Base-by-base conservation (phyloP, 192 early-diverging fungal genomes). In the Entomortierella lignicola region DNA sequence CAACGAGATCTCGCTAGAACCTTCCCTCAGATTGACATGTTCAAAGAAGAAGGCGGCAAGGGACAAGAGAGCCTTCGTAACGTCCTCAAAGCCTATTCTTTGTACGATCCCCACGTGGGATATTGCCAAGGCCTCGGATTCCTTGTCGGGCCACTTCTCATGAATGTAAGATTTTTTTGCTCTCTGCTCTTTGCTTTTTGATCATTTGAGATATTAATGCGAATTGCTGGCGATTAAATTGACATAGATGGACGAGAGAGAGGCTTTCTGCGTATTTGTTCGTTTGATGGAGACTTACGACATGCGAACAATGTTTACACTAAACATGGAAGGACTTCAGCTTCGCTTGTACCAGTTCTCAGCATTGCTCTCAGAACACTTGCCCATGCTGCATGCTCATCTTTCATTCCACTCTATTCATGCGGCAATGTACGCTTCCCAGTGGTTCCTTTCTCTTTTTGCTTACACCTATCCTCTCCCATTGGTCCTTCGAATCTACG, bases 121-220 rank as follows among this genome's bases (percentile, higher is more conserved):
- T 99, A 99, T 66, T 99, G 98, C 82, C 98, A 99, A 84, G 98
- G 98, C 18, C 89, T 99, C 31, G 92, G 94, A 7, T 99, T 99
- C 73, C 86, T 99, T 44, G 94, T 96, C 7, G 98, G 96, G 13
- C 93, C 94, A 60, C 69, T 99, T 60, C 81, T 99, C 34, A 87
- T 98, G 89, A 96, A 93, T 85, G 94, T 94, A 87, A 84, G 82
- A 83, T 13, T 13, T 1, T 54, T 54, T 3, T 3, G 6, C 27
- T 54, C 26, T 54, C 18, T 23, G 2, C 15, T 23, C 10, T 10
- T 13, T 27, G 52, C 10, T n/a, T n/a, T n/a, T n/a, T n/a, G n/a
- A n/a, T n/a, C n/a, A n/a, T n/a, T n/a, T n/a, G n/a, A n/a, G n/a
- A n/a, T n/a, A n/a, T n/a, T n/a, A n/a, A n/a, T n/a, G n/a, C n/a